Conservation (phyloP, 169 alveolate species). For the Amoebophrya sp. region DNA sequence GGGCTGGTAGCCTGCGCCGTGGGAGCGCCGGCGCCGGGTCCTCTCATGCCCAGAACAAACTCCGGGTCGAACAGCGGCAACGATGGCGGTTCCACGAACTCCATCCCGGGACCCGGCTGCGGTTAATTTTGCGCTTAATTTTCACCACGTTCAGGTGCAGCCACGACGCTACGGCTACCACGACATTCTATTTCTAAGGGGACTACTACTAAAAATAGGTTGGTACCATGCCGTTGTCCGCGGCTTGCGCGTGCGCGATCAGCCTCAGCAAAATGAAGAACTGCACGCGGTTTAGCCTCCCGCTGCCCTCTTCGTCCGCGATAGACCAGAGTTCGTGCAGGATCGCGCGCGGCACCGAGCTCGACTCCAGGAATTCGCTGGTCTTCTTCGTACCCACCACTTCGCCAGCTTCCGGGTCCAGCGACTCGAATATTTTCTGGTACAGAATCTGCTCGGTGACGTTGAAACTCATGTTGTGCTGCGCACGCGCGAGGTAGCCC, state of each 20-base stretch:
- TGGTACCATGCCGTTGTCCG: slow-evolving; percentile 19
- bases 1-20: background rate
- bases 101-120: background rate
- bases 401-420: background rate
- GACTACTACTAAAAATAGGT: no score
- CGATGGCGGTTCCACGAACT: slow-evolving; percentile 12
- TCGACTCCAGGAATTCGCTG: background rate
- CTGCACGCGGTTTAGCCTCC: slow-evolving; percentile 52
- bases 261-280: slow-evolving; percentile 59
- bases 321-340: background rate
- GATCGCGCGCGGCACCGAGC: background rate
- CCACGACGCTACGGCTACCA: no score
- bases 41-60: background rate
- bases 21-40: no score
- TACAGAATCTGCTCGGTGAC: background rate
- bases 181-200: no score
- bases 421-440: background rate
- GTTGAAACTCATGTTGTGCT: background rate
- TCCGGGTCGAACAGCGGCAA: slow-evolving; percentile 2
- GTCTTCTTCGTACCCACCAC: background rate
- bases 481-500: background rate
- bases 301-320: slow-evolving; percentile 43
- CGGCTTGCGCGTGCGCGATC: slow-evolving; percentile 70
- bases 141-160: no score
- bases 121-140: background rate